Evolutionary conservation across 2,329 filamentous ascomycete species (phyloP).

Genomic region (Xylariaceae sp.): DNA sequence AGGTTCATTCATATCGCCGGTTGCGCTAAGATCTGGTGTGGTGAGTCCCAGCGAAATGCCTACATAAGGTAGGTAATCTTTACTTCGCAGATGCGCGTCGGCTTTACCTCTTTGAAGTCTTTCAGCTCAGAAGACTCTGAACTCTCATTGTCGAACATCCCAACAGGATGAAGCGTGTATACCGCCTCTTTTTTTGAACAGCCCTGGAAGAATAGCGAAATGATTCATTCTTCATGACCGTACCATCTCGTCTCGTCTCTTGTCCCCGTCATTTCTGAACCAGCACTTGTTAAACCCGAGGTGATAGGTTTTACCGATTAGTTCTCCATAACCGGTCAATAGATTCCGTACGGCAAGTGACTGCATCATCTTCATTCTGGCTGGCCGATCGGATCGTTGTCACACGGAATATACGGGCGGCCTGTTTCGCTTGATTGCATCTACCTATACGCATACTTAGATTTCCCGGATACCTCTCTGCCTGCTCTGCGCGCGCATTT

Average conservation of each 20-base stretch:
- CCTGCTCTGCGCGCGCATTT: background rate
- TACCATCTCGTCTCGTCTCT: background rate
- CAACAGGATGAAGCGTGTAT: background rate
- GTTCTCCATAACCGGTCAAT: constrained; percentile 16
- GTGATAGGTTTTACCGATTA: constrained; percentile 6
- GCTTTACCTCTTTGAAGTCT: constrained; percentile 13
- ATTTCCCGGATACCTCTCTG: background rate
- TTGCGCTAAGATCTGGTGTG: background rate
- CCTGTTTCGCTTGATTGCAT: constrained; percentile 8
- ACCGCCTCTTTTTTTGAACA: constrained; percentile 1
- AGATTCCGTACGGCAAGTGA: constrained; percentile 3
- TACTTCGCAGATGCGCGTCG: constrained; percentile 3
- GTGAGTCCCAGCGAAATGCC: too few species aligned
- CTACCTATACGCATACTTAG: background rate
- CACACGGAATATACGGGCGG: constrained; percentile 3
- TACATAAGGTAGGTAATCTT: too few species aligned
- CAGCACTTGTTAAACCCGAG: constrained; percentile 5
- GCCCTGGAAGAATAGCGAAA: background rate
- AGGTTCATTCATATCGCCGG: constrained; percentile 26
- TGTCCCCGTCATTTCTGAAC: constrained; percentile 1
- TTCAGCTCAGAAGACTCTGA: constrained; percentile 12
- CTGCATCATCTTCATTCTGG: background rate
- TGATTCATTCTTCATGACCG: background rate
- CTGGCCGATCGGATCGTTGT: background rate
- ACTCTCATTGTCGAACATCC: constrained; percentile 10